Conservation (phyloP, 495 filamentous ascomycete species). For the Bombardia bombarda region DNA sequence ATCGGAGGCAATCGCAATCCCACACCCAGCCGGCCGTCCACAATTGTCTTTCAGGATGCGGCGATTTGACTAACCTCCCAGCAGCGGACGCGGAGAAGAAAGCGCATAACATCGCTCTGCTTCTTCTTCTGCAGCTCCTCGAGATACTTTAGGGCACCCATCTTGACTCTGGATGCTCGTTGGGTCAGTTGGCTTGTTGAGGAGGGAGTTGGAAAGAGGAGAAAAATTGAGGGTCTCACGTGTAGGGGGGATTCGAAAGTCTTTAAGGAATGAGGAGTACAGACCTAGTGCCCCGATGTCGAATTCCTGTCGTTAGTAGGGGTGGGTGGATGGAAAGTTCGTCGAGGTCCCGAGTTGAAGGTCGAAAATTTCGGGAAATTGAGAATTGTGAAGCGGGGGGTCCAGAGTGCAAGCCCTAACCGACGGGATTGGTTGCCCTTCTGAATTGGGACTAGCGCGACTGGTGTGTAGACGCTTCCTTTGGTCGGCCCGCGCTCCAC, state of each 20-base stretch:
- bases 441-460: slow-evolving; percentile 1
- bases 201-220: background rate
- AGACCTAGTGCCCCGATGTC: slow-evolving; percentile 6
- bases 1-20: too few species aligned
- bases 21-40: slow-evolving; percentile 18
- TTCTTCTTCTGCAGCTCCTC: slow-evolving; percentile 99
- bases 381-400: slow-evolving; percentile 15
- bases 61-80: slow-evolving; percentile 85
- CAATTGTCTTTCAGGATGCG: slow-evolving; percentile 4
- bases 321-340: slow-evolving; percentile 14
- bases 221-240: background rate
- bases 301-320: slow-evolving; percentile 27
- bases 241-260: too few species aligned
- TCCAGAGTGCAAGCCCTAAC: slow-evolving; percentile 27
- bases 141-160: slow-evolving; percentile 98
- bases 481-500: too few species aligned
- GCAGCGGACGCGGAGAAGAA: slow-evolving; percentile 98
- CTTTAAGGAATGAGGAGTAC: slow-evolving; percentile 21
- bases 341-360: slow-evolving; percentile 18
- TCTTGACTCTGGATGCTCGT: slow-evolving; percentile 44
- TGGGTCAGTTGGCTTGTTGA: slow-evolving; percentile 1
- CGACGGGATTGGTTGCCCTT: slow-evolving; percentile 5
- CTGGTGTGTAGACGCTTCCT: too few species aligned
- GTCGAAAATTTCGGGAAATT: slow-evolving; percentile 18
- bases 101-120: slow-evolving; percentile 98